Base-by-base conservation (phyloP, 768 basidiomycete genomes). In the Cantharellus anzutake region DNA sequence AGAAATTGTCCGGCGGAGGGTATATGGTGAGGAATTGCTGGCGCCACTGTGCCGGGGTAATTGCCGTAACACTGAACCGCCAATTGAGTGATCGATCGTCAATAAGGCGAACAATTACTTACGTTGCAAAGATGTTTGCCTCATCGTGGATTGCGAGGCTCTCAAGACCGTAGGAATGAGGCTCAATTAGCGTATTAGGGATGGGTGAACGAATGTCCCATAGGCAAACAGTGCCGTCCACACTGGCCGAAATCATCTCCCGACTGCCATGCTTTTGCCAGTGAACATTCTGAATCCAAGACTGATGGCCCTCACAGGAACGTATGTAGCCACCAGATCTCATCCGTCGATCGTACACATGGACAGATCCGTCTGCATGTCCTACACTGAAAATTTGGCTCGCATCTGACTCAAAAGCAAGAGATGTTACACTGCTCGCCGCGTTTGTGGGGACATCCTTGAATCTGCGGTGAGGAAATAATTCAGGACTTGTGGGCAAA, bases 371-470 rank as follows among this genome's bases (percentile, higher is more conserved):
- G 69, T 98, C 91, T 14, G 86, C 96, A 68, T 97, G 97, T 60
- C 92, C 83, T 4, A 90, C 86, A 11, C 87, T 75, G 70, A 97
- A 91, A 2, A 82, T 82, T 60, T 86, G 81, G 16, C 84, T 81
- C 0, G 81, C 77, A 11, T 81, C 80, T 51, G 78, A 74, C 63
- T 96, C 91, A 5, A 85, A 87, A 2, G 79, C 75, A 56, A 99
- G 80, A 0, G 86, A 76, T 0, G 96, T 98, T 7, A 93, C 79
- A 50, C 91, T 88, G 62, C 89, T 87, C 50, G 93, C 87, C 3
- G 89, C 83, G 61, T 89, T 81, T 2, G 96, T 97, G 58, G 85
- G 80, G 61, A 96, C 70, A 66, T 94, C 90, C 94, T 97, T 34
- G 20, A 51, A 48, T 61, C 50, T 34, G 16, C 41, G 56, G 5